These are phyloP conservation scores for Serendipita sp. DNA, from an alignment of 768 basidiomycete genomes.

Conservation along the genomic window DNA sequence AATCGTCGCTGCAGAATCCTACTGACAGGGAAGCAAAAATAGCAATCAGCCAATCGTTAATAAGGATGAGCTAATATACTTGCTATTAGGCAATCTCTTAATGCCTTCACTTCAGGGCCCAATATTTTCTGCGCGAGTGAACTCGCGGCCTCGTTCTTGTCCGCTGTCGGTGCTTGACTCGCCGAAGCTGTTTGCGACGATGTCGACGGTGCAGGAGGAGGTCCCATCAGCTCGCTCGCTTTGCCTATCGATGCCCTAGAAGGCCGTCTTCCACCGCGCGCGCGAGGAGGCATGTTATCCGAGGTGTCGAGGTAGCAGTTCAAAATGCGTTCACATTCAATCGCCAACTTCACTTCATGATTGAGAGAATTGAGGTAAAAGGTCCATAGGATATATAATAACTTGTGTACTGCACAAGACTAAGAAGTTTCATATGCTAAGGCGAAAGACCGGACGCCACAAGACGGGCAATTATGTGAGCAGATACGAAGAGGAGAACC, in stretches of 20 bases:
- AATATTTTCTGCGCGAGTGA: not conserved
- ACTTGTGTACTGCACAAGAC: not conserved
- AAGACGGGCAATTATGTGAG: not conserved
- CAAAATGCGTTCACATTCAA: not conserved
- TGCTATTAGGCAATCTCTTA: slow-evolving; percentile 2
- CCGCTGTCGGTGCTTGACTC: not conserved
- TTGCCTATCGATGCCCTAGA: slow-evolving; percentile 1
- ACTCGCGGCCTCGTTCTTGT: not conserved
- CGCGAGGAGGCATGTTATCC: not conserved
- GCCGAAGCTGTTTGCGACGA: not conserved
- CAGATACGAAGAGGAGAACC: not conserved
- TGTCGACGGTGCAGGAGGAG: not conserved
- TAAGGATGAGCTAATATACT: not conserved
- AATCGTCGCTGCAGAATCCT: slow-evolving; percentile 3
- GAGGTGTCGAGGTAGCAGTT: not conserved
- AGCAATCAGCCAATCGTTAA: not conserved
- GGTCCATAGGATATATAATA: slow-evolving; percentile 6
- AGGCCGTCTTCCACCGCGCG: not conserved
- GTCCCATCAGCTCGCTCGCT: not conserved
- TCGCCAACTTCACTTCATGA: not conserved
- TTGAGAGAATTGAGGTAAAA: not conserved
- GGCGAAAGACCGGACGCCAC: not conserved
- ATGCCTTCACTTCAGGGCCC: not conserved
- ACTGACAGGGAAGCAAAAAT: not conserved
- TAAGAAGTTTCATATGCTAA: not conserved